Evolutionary conservation across 1,284 basidiomycete genomes (phyloP), one percentile per base, ranked within the genome.

Genomic region (Austroboletus olivaceoglutinosus): DNA sequence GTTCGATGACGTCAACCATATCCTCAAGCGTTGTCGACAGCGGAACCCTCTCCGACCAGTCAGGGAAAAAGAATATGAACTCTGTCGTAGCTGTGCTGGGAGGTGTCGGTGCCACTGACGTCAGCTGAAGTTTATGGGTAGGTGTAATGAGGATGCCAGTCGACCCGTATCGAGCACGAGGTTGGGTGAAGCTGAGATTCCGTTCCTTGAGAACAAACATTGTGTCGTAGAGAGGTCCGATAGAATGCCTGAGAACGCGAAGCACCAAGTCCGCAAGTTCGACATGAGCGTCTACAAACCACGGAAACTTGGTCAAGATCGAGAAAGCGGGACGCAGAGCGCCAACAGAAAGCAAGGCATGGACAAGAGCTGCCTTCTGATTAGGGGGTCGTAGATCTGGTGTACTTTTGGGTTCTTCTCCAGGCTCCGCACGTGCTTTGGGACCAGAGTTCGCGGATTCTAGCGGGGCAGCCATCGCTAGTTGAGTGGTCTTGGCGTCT

Each of bases 391-490:
- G 87, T 27, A 68, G 54, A 38, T 80, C 77, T 6, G 25, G 25
- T 25, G 64, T 36, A 0, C 59, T 51, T 55, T 76, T 78, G 60
- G 63, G 59, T 56, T 86, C 76, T 34, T 70, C 59, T 23, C 63
- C 58, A 9, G 67, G 49, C 15, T 72, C 51, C 19, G 62, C 47
- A 58, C 74, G 75, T 7, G 69, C 43, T 49, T 75, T 76, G 5
- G 72, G 51, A 50, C 72, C 54, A 45, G 72, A 56, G 47, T 67
- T 58, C 43, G 71, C 52, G 15, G 89, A 88, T 53, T 89, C 86
- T 16, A 98, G 74, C 1, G 96, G 90, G 2, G 91, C 93, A 18
- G 95, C 92, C 81, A 92, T 89, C 0, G 93, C 88, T 18, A 95
- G 75, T 31, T 91, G 88, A 60, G 91, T 98, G 51, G 81, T 75